These are phyloP conservation scores for Leccinum imitatum DNA, from an alignment of 768 basidiomycete genomes.

Conservation along the genomic window DNA sequence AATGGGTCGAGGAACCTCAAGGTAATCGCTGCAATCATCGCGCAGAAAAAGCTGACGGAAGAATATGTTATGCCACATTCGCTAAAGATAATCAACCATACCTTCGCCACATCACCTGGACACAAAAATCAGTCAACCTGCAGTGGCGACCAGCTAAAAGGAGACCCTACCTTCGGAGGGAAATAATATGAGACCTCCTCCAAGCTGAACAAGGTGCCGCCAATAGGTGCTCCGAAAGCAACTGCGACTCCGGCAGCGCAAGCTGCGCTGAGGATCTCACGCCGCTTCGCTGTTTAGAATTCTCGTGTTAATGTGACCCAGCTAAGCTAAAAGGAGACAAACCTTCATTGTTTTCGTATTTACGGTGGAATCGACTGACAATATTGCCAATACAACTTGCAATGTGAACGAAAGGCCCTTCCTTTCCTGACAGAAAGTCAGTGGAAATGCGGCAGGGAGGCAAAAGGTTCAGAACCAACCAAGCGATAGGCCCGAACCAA, in stretches of 20 bases:
- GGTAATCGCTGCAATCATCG: slow-evolving; percentile 95
- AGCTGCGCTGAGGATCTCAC: slow-evolving; percentile 93
- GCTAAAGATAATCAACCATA: slow-evolving; percentile 30
- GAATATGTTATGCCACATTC: slow-evolving; percentile 6
- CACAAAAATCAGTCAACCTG: slow-evolving; percentile 4
- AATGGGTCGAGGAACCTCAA: slow-evolving; percentile 93
- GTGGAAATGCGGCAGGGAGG: slow-evolving; percentile 1
- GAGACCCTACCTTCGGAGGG: slow-evolving; percentile 72
- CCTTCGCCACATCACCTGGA: slow-evolving; percentile 91
- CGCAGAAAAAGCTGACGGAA: slow-evolving; percentile 88
- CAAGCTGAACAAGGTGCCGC: slow-evolving; percentile 87
- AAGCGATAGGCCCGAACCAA: slow-evolving; percentile 88
- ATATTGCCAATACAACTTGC: slow-evolving; percentile 94
- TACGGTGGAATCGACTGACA: slow-evolving; percentile 76
- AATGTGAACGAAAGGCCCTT: slow-evolving; percentile 88
- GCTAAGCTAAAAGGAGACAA: slow-evolving; percentile 14
- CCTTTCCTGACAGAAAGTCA: slow-evolving; percentile 46
- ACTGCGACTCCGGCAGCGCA: slow-evolving; percentile 98
- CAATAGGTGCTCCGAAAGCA: slow-evolving; percentile 95
- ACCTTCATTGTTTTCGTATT: slow-evolving; percentile 98
- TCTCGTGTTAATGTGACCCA: not conserved
- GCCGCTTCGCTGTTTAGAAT: slow-evolving; percentile 66
- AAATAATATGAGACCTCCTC: slow-evolving; percentile 98
- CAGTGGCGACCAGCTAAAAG: not conserved
- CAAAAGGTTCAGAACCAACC: slow-evolving; percentile 41